Conservation (phyloP, 306 rosid genomes). For the Neltuma alba region DNA sequence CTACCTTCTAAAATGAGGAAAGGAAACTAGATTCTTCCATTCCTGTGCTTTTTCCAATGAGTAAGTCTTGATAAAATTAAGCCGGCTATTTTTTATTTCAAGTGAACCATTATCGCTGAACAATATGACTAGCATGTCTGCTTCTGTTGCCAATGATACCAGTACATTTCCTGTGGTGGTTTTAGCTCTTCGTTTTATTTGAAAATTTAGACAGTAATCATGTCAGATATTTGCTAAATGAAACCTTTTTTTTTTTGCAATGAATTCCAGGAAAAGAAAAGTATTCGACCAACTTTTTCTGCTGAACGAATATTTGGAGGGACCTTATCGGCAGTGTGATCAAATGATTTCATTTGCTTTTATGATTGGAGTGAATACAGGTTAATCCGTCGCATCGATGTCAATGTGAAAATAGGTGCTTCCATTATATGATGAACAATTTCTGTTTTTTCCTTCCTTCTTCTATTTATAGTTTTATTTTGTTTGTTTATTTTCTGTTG, state of each 20-base stretch:
- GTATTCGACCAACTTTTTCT: constrained; percentile 92
- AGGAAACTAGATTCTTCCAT: constrained; percentile 2
- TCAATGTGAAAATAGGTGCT: constrained; percentile 82
- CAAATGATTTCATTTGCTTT: constrained; percentile 96
- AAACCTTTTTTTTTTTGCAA: not conserved
- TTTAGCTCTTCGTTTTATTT: constrained; percentile 16
- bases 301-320: constrained; percentile 90
- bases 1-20: constrained; percentile 8
- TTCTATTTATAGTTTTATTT: constrained; percentile 18
- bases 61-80: constrained; percentile 7
- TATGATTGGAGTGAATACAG: constrained; percentile 99
- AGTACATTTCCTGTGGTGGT: constrained; percentile 9
- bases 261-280: constrained; percentile 83
- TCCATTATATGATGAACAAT: constrained; percentile 28
- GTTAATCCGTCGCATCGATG: constrained; percentile 93
- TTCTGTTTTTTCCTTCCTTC: constrained; percentile 16
- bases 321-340: constrained; percentile 88
- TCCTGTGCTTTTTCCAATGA: constrained; percentile 19
- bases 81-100: constrained; percentile 30
- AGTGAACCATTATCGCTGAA: constrained; percentile 14
- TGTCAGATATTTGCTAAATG: not conserved
- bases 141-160: constrained; percentile 8
- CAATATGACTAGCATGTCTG: constrained; percentile 10
- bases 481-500: constrained; percentile 20
- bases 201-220: constrained; percentile 4